Conservation (phyloP, 768 basidiomycete species). For the Podaxis sp. region DNA sequence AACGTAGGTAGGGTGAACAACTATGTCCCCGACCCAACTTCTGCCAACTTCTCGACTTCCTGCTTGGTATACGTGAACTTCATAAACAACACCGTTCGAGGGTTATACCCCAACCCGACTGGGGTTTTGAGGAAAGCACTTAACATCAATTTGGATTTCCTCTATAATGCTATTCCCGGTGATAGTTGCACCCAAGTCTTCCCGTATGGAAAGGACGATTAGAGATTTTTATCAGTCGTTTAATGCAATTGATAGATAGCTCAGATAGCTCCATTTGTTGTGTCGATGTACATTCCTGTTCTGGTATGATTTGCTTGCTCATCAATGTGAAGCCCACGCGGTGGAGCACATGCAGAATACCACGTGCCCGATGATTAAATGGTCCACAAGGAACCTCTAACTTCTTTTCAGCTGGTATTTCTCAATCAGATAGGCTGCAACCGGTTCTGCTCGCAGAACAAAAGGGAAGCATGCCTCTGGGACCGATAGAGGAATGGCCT, state of each 20-base stretch:
- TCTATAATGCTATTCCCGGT: constrained; percentile 6
- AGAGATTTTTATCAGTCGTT: background rate
- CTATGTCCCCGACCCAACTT: constrained; percentile 13
- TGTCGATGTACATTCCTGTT: background rate
- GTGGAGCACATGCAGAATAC: too few species aligned
- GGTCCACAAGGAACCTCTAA: too few species aligned
- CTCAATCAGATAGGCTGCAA: too few species aligned
- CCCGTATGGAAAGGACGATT: constrained; percentile 11
- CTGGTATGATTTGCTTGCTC: background rate
- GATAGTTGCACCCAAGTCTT: constrained; percentile 11
- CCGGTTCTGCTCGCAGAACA: too few species aligned
- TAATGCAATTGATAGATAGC: background rate
- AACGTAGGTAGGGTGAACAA: constrained; percentile 13
- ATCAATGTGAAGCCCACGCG: too few species aligned
- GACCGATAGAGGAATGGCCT: too few species aligned
- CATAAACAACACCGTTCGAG: constrained; percentile 12
- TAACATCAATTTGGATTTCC: constrained; percentile 13
- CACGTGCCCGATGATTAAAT: too few species aligned
- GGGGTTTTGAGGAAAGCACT: constrained; percentile 11
- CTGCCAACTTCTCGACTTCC: constrained; percentile 9
- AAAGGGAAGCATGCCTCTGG: too few species aligned
- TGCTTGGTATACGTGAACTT: constrained; percentile 17
- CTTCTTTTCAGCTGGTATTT: too few species aligned
- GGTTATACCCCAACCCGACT: constrained; percentile 18
- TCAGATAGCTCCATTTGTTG: background rate